Conservation (phyloP, 345 rosid species). For the Fremontodendron californicum region DNA sequence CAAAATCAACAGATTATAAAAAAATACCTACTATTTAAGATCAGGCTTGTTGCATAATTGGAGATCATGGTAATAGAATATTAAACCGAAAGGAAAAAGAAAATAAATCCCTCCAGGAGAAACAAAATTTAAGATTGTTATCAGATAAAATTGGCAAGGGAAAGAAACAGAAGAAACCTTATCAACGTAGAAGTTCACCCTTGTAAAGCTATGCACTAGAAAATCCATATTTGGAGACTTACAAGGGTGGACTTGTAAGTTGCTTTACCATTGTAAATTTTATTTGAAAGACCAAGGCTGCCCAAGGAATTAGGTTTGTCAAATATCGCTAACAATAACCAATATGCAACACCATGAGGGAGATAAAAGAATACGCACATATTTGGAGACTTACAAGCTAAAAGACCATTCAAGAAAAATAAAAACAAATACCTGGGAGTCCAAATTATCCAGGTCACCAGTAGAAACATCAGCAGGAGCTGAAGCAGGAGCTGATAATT, state of each 20-base stretch:
- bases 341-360: neutral
- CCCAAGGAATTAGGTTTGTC: neutral
- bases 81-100: neutral
- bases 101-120: neutral
- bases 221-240: neutral
- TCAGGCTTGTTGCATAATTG: neutral
- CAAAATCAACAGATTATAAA: neutral
- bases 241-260: too few relatives aligned
- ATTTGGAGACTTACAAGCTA: neutral
- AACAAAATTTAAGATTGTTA: neutral
- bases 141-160: neutral
- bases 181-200: neutral
- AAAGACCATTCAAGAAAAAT: conserved; percentile 1
- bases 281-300: neutral
- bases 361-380: neutral
- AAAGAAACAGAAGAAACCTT: neutral
- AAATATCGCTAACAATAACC: neutral
- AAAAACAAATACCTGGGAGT: conserved; percentile 32
- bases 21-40: neutral
- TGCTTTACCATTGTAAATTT: neutral
- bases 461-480: conserved; percentile 27
- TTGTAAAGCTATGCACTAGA: neutral
- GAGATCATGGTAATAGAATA: neutral
- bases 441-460: conserved; percentile 28
- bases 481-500: conserved; percentile 34